Conservation (phyloP, 2,329 filamentous ascomycete species). For the Zasmidium angulare region DNA sequence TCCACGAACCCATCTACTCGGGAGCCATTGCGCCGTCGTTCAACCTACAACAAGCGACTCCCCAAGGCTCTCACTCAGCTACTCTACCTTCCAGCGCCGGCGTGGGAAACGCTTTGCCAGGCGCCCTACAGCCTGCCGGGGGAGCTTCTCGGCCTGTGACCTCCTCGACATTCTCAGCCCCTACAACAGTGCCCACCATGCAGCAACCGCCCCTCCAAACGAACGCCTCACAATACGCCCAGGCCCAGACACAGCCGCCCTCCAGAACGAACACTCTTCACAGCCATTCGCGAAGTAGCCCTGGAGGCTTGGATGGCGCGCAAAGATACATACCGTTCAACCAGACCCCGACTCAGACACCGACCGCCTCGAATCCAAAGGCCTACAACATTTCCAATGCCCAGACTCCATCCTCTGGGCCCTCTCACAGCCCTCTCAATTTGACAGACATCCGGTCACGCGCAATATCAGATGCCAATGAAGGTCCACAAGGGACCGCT, state of each 20-base stretch:
- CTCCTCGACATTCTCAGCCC: constrained; percentile 57
- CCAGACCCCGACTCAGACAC: constrained; percentile 61
- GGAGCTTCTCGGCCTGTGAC: constrained; percentile 54
- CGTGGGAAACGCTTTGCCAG: constrained; percentile 51
- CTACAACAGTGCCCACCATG: constrained; percentile 58
- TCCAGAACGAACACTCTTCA: constrained; percentile 69
- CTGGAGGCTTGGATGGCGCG: constrained; percentile 47
- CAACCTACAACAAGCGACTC: constrained; percentile 56
- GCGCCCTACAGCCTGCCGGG: constrained; percentile 57
- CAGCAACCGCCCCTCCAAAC: constrained; percentile 48
- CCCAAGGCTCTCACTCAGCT: constrained; percentile 30
- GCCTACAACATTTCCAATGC: constrained; percentile 60
- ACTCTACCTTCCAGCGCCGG: constrained; percentile 29
- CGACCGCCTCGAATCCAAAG: constrained; percentile 40
- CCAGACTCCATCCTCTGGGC: constrained; percentile 58
- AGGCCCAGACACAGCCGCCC: constrained; percentile 43
- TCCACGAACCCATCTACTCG: constrained; percentile 51
- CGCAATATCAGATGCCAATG: constrained; percentile 76
- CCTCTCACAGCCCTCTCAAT: constrained; percentile 83
- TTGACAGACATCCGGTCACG: constrained; percentile 88
- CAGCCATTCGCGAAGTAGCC: constrained; percentile 77
- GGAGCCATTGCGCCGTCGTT: constrained; percentile 53
- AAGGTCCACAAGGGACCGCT: constrained; percentile 62
- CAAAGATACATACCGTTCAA: constrained; percentile 64
- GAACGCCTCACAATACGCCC: constrained; percentile 59